Evolutionary conservation across 768 basidiomycete species (phyloP).

Genomic region (Glaciozyma antarctica): DNA sequence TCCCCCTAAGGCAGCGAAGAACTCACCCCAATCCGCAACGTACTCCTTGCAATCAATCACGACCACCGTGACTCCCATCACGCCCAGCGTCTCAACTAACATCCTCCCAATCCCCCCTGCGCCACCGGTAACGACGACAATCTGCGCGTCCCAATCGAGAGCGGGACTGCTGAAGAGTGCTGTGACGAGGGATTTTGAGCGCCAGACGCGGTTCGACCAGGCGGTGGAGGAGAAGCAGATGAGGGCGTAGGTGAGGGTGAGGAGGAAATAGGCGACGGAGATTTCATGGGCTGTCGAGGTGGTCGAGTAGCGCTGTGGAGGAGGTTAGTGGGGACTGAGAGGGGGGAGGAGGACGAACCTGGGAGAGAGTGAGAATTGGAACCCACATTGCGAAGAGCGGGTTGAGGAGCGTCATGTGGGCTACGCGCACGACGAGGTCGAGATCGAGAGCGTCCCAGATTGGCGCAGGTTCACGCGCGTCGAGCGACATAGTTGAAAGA

Average conservation of each 20-base stretch:
- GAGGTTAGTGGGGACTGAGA: background rate
- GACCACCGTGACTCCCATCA: conserved; percentile 19
- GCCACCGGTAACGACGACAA: conserved; percentile 20
- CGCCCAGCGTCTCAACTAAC: conserved; percentile 12
- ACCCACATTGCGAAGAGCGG: conserved; percentile 7
- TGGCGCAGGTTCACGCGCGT: background rate
- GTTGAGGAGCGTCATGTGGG: background rate
- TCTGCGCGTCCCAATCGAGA: conserved; percentile 13
- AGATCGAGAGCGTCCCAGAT: conserved; percentile 1
- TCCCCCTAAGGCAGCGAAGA: background rate
- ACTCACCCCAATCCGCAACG: background rate
- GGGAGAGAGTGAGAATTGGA: background rate
- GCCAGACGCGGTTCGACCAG: conserved; percentile 14
- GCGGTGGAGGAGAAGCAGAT: conserved; percentile 5
- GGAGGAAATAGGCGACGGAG: background rate
- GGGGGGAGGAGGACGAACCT: background rate
- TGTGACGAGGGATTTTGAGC: background rate
- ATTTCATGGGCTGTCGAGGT: background rate
- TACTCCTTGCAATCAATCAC: conserved; percentile 12
- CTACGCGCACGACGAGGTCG: conserved; percentile 5
- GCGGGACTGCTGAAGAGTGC: conserved; percentile 4
- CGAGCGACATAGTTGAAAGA: background rate
- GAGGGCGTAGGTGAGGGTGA: background rate
- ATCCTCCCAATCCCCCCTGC: conserved; percentile 16
- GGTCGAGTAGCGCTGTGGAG: background rate